phyloP scores from a whole-genome alignment of 2,329 filamentous ascomycete genomes.

The Helicocarpus griseus region DNA sequence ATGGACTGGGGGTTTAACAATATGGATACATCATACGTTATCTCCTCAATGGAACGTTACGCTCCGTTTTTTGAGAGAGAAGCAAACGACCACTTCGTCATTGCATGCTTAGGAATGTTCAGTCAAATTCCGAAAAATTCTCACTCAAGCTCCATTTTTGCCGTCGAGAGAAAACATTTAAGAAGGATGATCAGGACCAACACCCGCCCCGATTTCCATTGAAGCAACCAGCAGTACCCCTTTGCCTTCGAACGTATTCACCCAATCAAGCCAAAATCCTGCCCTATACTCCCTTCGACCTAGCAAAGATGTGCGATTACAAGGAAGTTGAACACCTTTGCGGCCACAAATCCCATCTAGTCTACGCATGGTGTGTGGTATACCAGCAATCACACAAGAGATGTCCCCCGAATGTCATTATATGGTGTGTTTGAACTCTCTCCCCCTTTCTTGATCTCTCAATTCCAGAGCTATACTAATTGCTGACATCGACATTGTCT shows the following conservation, averaged over 20 bases:
- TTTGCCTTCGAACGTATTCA: background rate
- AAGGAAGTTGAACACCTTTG: background rate
- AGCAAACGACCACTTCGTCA: background rate
- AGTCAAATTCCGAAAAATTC: background rate
- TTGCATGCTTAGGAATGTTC: background rate
- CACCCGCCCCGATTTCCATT: background rate
- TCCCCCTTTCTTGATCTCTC: background rate
- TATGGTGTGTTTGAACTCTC: background rate
- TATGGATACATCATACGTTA: background rate
- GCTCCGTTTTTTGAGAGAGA: background rate
- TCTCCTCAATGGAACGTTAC: background rate
- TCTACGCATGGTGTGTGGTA: background rate
- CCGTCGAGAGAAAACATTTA: background rate
- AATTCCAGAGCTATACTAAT: background rate
- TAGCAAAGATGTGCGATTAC: conserved; percentile 1
- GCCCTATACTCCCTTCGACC: background rate
- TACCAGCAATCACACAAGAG: background rate
- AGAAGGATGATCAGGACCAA: background rate
- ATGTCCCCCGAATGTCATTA: background rate
- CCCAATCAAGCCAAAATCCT: background rate
- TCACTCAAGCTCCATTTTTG: background rate
- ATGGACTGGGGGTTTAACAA: background rate
- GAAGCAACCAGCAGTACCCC: background rate
- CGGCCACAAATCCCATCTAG: background rate
- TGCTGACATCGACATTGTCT: background rate